Evolutionary conservation across 495 filamentous ascomycete species (phyloP), one percentile per base, ranked within the genome.

Genomic region (Aspergillus wentii): DNA sequence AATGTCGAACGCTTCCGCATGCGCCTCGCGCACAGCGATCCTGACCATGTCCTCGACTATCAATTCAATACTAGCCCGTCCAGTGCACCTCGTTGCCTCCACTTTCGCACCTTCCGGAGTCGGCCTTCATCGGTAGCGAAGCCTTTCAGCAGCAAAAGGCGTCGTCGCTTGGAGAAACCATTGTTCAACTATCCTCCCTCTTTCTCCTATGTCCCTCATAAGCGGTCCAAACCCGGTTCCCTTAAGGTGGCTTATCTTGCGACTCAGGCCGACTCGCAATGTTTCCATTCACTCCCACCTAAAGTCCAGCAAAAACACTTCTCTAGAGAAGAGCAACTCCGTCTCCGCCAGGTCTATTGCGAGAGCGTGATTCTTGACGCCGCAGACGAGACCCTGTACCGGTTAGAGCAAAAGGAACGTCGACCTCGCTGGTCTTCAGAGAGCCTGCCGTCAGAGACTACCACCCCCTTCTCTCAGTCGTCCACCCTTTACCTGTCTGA

Each of bases 261-360:
- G 20, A 54, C 69, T 17, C 62, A 71, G 33, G 65, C 69, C n/a
- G 82, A 88, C 50, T 80, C 78, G 33, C 74, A 78, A 55, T 91
- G 82, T 69, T 87, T 81, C 49, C 64, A 80, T 28, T 72, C 69
- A 32, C 72, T 88, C 19, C 83, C 87, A 19, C 74, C 83, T 40
- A 88, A 85, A 51, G 66, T 90, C 30, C 75, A 78, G 48, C 71
- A 75, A 52, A 78, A 72, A 46, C 78, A 85, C 46, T 86, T 87
- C 58, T 80, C 80, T 9, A 69, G 63, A 32, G 84, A 90, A 57
- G 85, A 94, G 62, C 85, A 82, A 51, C 59, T 74, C 19, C 52
- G 80, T 32, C 60, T 90, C 28, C 44, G 38, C 15, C 71, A 72
- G 16, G 69, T 72, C 36, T 70, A 72, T 20, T 61, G 72, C 14